These are phyloP conservation scores for Chrysosporium queenslandicum DNA, from an alignment of 2,329 filamentous ascomycete species.

Conservation along the genomic window DNA sequence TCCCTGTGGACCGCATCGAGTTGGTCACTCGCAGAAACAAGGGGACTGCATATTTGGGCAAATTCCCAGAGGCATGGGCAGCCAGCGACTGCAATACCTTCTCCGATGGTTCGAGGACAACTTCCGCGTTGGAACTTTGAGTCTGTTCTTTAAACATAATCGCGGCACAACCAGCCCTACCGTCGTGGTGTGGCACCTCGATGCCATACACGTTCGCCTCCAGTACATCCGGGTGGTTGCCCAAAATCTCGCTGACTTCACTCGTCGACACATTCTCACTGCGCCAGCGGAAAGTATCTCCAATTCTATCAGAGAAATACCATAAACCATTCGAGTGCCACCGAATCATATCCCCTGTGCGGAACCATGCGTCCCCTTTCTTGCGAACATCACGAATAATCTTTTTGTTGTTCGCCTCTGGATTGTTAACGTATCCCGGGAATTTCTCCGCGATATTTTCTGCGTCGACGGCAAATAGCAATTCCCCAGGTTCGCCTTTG, in stretches of 20 bases:
- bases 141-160: conserved; percentile 46
- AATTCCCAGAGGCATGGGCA: conserved; percentile 43
- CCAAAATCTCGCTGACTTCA: conserved; percentile 69
- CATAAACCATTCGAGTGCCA: conserved; percentile 59
- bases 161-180: conserved; percentile 71
- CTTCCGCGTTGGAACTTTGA: conserved; percentile 22
- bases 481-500: conserved; percentile 59
- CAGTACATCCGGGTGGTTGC: conserved; percentile 53
- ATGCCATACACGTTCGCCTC: conserved; percentile 87
- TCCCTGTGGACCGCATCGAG: conserved; percentile 62
- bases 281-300: conserved; percentile 51
- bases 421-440: conserved; percentile 73
- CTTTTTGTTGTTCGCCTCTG: conserved; percentile 60
- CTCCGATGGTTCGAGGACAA: conserved; percentile 25
- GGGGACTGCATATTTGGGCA: conserved; percentile 68
- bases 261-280: conserved; percentile 72
- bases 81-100: conserved; percentile 51
- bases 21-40: conserved; percentile 62
- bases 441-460: conserved; percentile 55
- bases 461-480: conserved; percentile 61
- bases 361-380: conserved; percentile 72
- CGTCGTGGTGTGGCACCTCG: conserved; percentile 67
- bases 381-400: conserved; percentile 62
- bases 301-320: conserved; percentile 63
- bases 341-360: conserved; percentile 72